A percentile compares a stretch with the other conserved stretches of the same genome.
These are phyloP conservation scores for Crepidotus variabilis DNA, from an alignment of 768 basidiomycete species.

Conservation along the genomic window DNA sequence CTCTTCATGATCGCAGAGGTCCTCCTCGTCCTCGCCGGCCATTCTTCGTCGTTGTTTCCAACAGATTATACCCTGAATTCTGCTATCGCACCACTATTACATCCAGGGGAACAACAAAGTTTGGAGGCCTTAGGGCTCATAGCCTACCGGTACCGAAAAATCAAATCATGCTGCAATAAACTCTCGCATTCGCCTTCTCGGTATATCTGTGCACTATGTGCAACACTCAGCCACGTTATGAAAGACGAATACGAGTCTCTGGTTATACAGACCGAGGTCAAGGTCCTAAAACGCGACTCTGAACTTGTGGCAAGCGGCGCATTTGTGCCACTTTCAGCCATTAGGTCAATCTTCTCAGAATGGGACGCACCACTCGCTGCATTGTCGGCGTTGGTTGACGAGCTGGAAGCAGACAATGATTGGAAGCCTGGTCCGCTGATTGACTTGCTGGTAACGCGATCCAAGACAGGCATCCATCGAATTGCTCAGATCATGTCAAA, in stretches of 20 bases:
- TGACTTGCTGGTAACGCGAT: slow-evolving; percentile 68
- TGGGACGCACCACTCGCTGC: slow-evolving; percentile 88
- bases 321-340: slow-evolving; percentile 81
- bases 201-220: slow-evolving; percentile 76
- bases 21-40: slow-evolving; percentile 82
- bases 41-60: slow-evolving; percentile 81
- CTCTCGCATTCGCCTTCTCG: slow-evolving; percentile 61
- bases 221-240: slow-evolving; percentile 69
- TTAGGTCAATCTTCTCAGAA: slow-evolving; percentile 79
- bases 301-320: slow-evolving; percentile 74
- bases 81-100: slow-evolving; percentile 66
- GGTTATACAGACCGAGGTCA: slow-evolving; percentile 78
- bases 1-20: slow-evolving; percentile 81
- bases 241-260: slow-evolving; percentile 77
- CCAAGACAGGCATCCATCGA: slow-evolving; percentile 75
- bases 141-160: slow-evolving; percentile 69
- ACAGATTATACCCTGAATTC: slow-evolving; percentile 55
- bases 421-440: slow-evolving; percentile 80
- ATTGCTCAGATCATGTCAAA: slow-evolving; percentile 68
- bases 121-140: slow-evolving; percentile 77
- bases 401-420: slow-evolving; percentile 49
- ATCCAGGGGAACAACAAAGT: slow-evolving; percentile 85
- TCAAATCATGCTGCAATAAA: slow-evolving; percentile 51
- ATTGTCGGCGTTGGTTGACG: slow-evolving; percentile 59
- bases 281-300: slow-evolving; percentile 70